Evolutionary conservation across 202 grass and related monocot genomes (phyloP), one percentile per base, ranked within the genome.

Genomic region (Digitaria exilis): DNA sequence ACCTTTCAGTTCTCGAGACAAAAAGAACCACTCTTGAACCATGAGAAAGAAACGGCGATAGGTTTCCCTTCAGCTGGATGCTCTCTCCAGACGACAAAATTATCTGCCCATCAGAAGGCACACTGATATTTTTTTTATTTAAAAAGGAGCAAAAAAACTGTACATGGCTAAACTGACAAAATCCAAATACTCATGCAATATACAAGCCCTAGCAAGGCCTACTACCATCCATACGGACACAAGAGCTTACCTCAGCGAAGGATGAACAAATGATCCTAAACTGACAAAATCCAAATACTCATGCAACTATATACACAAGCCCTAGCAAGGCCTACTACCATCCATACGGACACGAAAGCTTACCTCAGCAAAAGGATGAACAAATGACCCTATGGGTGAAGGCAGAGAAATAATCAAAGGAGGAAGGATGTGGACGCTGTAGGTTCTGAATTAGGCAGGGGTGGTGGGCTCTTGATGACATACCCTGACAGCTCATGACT

Each of bases 401-500:
- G n/a, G n/a, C n/a, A n/a, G n/a, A n/a, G n/a, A n/a, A n/a, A n/a
- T n/a, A 16, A 45, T 69, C 78, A 79, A 35, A 39, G 25, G 42
- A 5, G 35, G 34, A 29, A 37, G 21, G 52, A 45, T 61, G 51
- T n/a, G 39, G 15, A 41, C 26, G 7, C 26, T 35, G 71, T 19
- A 48, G 37, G 11, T 14, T 55, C 12, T 25, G 71, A 82, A 65
- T 82, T 81, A 77, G 78, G 57, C 87, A 52, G 39, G 32, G 56
- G 45, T 22, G 16, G 18, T 44, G 55, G 28, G 10, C 34, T 21
- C 44, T 1, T 12, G 71, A 9, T 82, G 57, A 61, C 78, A 82
- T 89, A 8, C 73, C 66, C 31, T 78, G 79, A 78, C 78, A 82
- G 35, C 48, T 73, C 88, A 78, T 49, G 71, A 78, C 62, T 46